Base-by-base conservation (phyloP, 306 rosid species). In the Vigna unguiculata region DNA sequence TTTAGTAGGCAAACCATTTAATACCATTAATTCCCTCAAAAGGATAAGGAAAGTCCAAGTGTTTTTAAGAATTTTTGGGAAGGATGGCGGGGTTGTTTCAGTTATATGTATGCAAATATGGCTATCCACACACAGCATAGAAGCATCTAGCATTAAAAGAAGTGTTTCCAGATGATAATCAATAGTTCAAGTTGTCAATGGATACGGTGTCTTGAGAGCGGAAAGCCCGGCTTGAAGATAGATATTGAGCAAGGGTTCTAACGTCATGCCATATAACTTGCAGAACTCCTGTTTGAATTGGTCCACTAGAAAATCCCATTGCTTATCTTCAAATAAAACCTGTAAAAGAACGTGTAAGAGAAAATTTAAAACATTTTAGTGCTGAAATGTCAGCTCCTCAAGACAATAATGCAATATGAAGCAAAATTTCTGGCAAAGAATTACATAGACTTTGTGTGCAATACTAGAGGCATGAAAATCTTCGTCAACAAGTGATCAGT, bases 191-290 rank as follows among this genome's bases (percentile, higher is more conserved):
- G 24, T 69, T 70, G 60, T 53, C 28, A 68, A 63, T 5, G 97
- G 97, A 95, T 92, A 92, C 99, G 97, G 97, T 36, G 97, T 95
- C 84, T 92, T 95, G 62, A 92, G 87, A 73, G 99, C 97, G 43
- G 99, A 95, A 47, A 95, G 87, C 63, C 99, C 97, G 41, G 99
- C 99, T 91, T 92, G 99, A 64, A 95, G 85, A 82, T 90, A 95
- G 69, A 95, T 95, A 79, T 89, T 89, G 41, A 95, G 92, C 85
- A 95, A 81, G 68, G 99, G 97, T 83, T 92, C 97, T 25, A 89
- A 87, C 5, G 97, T 91, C 99, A 92, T 91, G 89, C 99, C 97
- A 80, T 95, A 91, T 83, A 95, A 85, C 84, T 90, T 95, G 91
- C 97, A 95, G 88, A 95, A 95, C 81, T 95, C 99, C 85, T 90